A percentile compares a stretch with the other conserved stretches of the same genome.
Evolutionary conservation across 2,329 filamentous ascomycete species (phyloP).

Genomic region (Apiospora koreana): DNA sequence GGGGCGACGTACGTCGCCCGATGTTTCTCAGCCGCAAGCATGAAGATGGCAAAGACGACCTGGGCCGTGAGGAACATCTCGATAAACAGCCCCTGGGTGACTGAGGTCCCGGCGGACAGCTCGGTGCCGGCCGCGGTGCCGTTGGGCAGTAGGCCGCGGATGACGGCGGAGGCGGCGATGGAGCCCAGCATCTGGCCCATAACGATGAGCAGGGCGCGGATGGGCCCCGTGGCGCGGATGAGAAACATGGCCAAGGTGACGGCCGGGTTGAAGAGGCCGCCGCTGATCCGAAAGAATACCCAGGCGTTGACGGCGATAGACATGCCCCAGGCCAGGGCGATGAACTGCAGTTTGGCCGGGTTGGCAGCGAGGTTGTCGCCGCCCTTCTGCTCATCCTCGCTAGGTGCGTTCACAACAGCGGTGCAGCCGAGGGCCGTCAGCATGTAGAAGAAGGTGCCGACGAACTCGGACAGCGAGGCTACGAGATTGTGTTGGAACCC

Average conservation of each 20-base stretch:
- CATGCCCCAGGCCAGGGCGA: constrained; percentile 11
- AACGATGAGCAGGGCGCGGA: constrained; percentile 8
- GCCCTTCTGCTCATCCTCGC: not conserved
- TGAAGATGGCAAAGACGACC: constrained; percentile 13
- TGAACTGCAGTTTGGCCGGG: constrained; percentile 12
- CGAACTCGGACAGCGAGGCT: constrained; percentile 10
- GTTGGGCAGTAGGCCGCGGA: not conserved
- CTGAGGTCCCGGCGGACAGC: constrained; percentile 7
- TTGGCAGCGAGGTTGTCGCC: not conserved
- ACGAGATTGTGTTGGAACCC: constrained; percentile 4
- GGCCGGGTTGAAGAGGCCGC: constrained; percentile 13
- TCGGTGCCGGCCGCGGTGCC: not conserved
- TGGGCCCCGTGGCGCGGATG: constrained; percentile 1
- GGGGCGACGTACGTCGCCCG: constrained; percentile 10
- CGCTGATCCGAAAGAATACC: constrained; percentile 14
- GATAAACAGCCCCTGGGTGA: constrained; percentile 10
- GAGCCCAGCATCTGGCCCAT: not conserved
- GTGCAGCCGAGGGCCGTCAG: constrained; percentile 11
- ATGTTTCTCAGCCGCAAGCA: constrained; percentile 14
- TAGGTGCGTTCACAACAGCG: not conserved
- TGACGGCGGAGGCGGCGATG: constrained; percentile 11
- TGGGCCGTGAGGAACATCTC: constrained; percentile 14
- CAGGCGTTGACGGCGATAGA: constrained; percentile 13
- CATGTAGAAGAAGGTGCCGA: constrained; percentile 12
- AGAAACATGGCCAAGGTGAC: constrained; percentile 12